These are phyloP conservation scores for Tuber melanosporum DNA, from an alignment of 495 filamentous ascomycete genomes.

Conservation along the genomic window DNA sequence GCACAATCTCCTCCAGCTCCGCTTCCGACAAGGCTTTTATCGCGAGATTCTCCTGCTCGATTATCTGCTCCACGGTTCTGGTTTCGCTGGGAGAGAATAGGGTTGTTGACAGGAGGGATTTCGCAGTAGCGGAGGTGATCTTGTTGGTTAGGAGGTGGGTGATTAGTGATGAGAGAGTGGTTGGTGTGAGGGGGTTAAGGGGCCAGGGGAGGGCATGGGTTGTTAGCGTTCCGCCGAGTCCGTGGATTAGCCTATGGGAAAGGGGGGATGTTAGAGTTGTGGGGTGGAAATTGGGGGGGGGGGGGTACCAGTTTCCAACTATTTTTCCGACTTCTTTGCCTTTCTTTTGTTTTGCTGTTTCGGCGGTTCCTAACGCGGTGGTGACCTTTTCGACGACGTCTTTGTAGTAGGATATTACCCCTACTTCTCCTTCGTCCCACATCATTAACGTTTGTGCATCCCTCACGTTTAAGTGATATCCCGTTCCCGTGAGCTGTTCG, in stretches of 20 bases:
- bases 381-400: constrained; percentile 53
- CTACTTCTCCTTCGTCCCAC: constrained; percentile 58
- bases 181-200: constrained; percentile 31
- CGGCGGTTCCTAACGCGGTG: not conserved
- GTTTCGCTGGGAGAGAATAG: constrained; percentile 43
- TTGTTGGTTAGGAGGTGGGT: constrained; percentile 45
- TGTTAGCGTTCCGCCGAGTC: constrained; percentile 69
- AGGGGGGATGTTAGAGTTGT: constrained; percentile 56
- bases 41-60: constrained; percentile 61
- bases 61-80: constrained; percentile 53
- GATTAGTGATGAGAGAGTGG: not conserved
- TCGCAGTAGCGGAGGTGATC: constrained; percentile 41
- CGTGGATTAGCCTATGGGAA: constrained; percentile 58
- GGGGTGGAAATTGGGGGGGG: constrained; percentile 8
- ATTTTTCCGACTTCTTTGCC: constrained; percentile 26
- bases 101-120: constrained; percentile 25
- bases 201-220: constrained; percentile 52
- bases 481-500: constrained; percentile 49
- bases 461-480: constrained; percentile 65
- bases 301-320: constrained; percentile 39
- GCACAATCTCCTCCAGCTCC: constrained; percentile 56
- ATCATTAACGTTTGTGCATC: constrained; percentile 77
- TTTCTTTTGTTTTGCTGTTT: constrained; percentile 23
- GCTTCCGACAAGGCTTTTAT: constrained; percentile 55
- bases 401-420: constrained; percentile 75